These are phyloP conservation scores for Metarhizium album DNA, from an alignment of 2,329 filamentous ascomycete genomes.

Conservation along the genomic window DNA sequence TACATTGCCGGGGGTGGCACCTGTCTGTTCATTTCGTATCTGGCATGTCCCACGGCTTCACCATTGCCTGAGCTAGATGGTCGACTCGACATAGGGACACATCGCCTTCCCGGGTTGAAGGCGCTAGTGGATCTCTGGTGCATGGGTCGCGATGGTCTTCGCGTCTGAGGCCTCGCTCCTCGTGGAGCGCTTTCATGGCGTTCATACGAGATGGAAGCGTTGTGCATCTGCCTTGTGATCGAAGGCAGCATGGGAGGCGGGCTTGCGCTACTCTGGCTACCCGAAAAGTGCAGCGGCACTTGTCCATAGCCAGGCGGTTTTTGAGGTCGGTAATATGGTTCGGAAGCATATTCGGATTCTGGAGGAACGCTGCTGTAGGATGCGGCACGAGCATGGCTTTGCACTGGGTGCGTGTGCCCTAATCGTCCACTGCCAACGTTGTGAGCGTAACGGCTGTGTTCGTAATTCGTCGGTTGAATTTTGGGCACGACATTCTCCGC, in stretches of 20 bases:
- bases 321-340: background rate
- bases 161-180: background rate
- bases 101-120: slow-evolving; percentile 9
- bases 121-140: slow-evolving; percentile 16
- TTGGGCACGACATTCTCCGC: slow-evolving; percentile 14
- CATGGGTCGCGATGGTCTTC: slow-evolving; percentile 7
- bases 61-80: slow-evolving; percentile 12
- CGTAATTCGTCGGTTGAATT: slow-evolving; percentile 13
- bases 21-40: slow-evolving; percentile 1
- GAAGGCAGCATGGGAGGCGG: slow-evolving; percentile 14
- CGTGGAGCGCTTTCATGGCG: background rate
- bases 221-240: slow-evolving; percentile 13
- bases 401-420: background rate
- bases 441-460: slow-evolving; percentile 2
- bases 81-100: slow-evolving; percentile 5
- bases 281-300: background rate
- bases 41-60: background rate
- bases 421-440: background rate
- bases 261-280: slow-evolving; percentile 1
- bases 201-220: background rate
- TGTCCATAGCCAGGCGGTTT: background rate
- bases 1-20: slow-evolving; percentile 2
- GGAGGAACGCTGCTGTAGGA: slow-evolving; percentile 1
- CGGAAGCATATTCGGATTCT: background rate
- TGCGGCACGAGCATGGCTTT: slow-evolving; percentile 3